Evolutionary conservation across 305 asterid genomes (phyloP), one percentile per base, ranked within the genome.

Genomic region (Fraxinus dipetala): DNA sequence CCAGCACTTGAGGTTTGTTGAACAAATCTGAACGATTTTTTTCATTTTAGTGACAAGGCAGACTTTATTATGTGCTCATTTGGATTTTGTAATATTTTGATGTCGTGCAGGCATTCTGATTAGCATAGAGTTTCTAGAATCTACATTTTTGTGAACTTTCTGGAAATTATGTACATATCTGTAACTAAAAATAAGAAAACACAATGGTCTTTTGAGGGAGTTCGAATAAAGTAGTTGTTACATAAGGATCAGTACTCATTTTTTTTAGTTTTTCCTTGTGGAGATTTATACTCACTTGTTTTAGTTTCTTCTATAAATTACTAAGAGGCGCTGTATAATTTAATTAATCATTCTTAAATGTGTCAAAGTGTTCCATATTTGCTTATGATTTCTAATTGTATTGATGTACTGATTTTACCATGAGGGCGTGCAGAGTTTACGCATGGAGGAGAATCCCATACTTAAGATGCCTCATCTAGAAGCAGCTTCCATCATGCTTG

Each of bases 401-500:
- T 65, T 31, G 18, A 67, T 82, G 84, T 45, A 30, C 67, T 54
- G 7, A 63, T 77, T 67, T 85, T 80, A 83, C 86, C 61, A 75
- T 79, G 82, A 80, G 81, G 85, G 78, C 82, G 75, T 91, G 91
- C 91, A 96, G 99, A 98, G 95, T 94, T 88, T 96, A 86, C 98
- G 98, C 48, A 83, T 96, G 78, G 99, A 94, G 90, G 99, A 96
- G 93, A 96, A 96, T 87, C 99, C 99, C 81, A 92, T 96, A 83
- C 97, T 96, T 82, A 91, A 91, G 95, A 91, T 92, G 96, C 87
- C 95, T 87, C 98, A 90, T 90, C 83, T 91, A 67, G 99, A 93
- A 93, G 99, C 97, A 80, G 98, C 98, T 89, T 89, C 97, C 69
- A 92, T 96, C 86, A 91, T 96, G 92, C 97, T 96, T 79, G 94